These are phyloP conservation scores for Edaphochlamys debaryana DNA, from an alignment of 139 green algal genomes.

Conservation along the genomic window DNA sequence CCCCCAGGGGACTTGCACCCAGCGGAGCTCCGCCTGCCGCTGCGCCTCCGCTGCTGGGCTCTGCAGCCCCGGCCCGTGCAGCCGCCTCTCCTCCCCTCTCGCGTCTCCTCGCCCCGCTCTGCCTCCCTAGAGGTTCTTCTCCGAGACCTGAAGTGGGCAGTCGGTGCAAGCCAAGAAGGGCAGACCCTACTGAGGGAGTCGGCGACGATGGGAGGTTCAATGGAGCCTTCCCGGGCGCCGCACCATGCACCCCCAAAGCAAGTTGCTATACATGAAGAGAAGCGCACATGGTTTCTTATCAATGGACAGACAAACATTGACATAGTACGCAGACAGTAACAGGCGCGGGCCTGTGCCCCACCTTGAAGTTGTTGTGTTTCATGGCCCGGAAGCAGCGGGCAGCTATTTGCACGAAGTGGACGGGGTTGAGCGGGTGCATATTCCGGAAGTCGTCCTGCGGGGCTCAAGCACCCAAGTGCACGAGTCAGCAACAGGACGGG, in stretches of 20 bases:
- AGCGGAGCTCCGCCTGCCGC: too few relatives aligned
- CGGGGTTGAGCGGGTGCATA: conserved; percentile 24
- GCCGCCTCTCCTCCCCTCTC: too few relatives aligned
- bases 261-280: too few relatives aligned
- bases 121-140: conserved; percentile 22
- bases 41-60: too few relatives aligned
- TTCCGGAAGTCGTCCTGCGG: conserved; percentile 27
- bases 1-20: too few relatives aligned
- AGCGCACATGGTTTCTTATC: too few relatives aligned
- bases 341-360: too few relatives aligned
- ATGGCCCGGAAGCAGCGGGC: conserved; percentile 23
- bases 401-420: conserved; percentile 23
- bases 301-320: too few relatives aligned
- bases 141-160: not conserved
- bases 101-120: too few relatives aligned
- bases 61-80: too few relatives aligned
- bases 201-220: not conserved
- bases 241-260: not conserved
- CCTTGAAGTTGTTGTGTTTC: conserved; percentile 38
- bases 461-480: not conserved
- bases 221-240: not conserved
- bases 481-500: not conserved
- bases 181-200: not conserved
- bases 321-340: not conserved
- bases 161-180: not conserved